Base-by-base conservation (phyloP, 1,284 basidiomycete genomes). In the Cronartium quercuum region DNA sequence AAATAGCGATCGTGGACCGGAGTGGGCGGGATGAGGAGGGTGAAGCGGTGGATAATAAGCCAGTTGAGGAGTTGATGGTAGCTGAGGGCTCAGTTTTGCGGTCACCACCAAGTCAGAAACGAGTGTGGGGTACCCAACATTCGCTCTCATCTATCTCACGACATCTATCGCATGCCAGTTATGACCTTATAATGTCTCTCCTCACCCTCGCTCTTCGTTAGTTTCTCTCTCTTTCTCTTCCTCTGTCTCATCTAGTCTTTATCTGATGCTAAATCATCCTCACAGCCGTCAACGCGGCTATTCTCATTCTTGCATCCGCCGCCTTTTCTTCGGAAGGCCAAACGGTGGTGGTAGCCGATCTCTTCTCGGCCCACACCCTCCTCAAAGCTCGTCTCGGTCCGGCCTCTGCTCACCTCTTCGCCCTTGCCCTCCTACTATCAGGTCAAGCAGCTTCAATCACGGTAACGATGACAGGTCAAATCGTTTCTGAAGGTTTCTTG, bases 361-460 rank as follows among this genome's bases (percentile, higher is more conserved):
- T 95, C 9, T 91, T 91, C 78, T 90, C 92, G 78, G 91, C 92
- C 1, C 88, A 92, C 81, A 85, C 87, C 62, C 83, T 94, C 34
- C 89, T 96, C 58, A 83, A 83, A 44, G 81, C 84, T 34, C 83
- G 85, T 62, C 85, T 95, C 65, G 91, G 92, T 6, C 0, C 76
- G 87, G 90, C 86, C 55, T 88, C 91, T 15, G 93, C 89, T 0
- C 87, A 89, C 40, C 83, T 95, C 62, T 96, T 96, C 79, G 93
- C 94, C 0, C 81, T 97, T 51, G 91, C 91, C 0, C 83, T 96
- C 6, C 85, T 96, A 9, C 88, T 89, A 47, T 86, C 93, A 0
- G 94, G 94, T 3, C 93, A 98, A 84, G 92, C 91, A 77, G 91
- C 95, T 0, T 92, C 90, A 9, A 88, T 98, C 76, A 91, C 96